Conservation (phyloP, 495 filamentous ascomycete species). For the Talaromyces trachyspermus region DNA sequence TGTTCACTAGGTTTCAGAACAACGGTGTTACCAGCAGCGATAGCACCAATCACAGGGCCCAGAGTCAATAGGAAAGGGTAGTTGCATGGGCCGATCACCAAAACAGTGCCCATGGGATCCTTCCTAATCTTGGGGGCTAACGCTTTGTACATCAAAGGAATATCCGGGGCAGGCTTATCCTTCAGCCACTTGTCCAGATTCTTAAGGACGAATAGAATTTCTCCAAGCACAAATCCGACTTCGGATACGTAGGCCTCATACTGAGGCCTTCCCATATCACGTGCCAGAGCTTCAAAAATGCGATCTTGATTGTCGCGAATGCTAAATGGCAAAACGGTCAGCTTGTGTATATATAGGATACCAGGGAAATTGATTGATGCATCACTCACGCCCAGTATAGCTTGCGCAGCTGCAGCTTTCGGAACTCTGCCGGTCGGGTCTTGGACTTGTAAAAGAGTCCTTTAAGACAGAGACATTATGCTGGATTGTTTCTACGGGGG, state of each 20-base stretch:
- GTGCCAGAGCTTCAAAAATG: constrained; percentile 59
- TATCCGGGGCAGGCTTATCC: constrained; percentile 68
- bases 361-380: constrained; percentile 8
- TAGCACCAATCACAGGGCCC: constrained; percentile 78
- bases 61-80: constrained; percentile 78
- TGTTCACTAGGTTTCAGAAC: constrained; percentile 86
- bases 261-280: constrained; percentile 65
- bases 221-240: constrained; percentile 63
- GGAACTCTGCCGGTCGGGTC: constrained; percentile 73
- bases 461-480: constrained; percentile 48
- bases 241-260: constrained; percentile 69
- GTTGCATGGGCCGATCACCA: constrained; percentile 94
- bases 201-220: constrained; percentile 66
- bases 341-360: background rate
- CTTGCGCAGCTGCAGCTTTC: constrained; percentile 78
- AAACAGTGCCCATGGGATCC: constrained; percentile 75
- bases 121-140: constrained; percentile 74
- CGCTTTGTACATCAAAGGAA: constrained; percentile 55
- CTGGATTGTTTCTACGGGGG: constrained; percentile 59
- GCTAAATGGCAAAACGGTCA: constrained; percentile 29
- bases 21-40: constrained; percentile 82
- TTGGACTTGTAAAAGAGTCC: constrained; percentile 66
- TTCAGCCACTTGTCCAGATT: constrained; percentile 75
- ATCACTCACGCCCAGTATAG: constrained; percentile 76
- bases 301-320: constrained; percentile 66